Percentiles rank a stretch among this genome's conserved stretches.
Conservation (phyloP, 352 stramenopile genomes). For the Pythium diclinum region DNA sequence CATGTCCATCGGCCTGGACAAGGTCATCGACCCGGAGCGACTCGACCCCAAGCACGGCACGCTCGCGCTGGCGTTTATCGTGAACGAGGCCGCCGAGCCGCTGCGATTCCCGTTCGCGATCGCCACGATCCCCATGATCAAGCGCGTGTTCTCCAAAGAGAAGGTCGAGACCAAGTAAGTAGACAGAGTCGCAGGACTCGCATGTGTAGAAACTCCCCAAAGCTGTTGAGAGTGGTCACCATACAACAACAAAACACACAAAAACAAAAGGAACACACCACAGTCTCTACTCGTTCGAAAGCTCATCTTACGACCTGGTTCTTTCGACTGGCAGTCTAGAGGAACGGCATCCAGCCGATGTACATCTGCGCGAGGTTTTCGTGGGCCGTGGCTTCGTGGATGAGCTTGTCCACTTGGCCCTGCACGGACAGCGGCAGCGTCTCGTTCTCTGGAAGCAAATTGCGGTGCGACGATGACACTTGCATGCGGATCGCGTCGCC, state of each 20-base stretch:
- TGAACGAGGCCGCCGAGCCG: slow-evolving; percentile 86
- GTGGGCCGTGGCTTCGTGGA: slow-evolving; percentile 89
- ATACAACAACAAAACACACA: background rate
- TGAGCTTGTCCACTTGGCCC: slow-evolving; percentile 93
- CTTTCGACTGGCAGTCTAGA: slow-evolving; percentile 32
- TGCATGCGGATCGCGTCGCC: slow-evolving; percentile 68
- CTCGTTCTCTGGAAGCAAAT: slow-evolving; percentile 70
- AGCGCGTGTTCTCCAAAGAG: slow-evolving; percentile 58
- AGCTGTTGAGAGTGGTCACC: background rate
- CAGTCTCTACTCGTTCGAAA: background rate
- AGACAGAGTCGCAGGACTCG: background rate
- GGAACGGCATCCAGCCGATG: slow-evolving; percentile 94
- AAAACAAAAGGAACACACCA: background rate
- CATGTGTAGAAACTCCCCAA: background rate
- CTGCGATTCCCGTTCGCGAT: slow-evolving; percentile 85
- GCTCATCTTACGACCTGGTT: background rate
- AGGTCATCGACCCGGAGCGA: slow-evolving; percentile 62
- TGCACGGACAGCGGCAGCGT: slow-evolving; percentile 91
- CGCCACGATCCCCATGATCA: slow-evolving; percentile 77
- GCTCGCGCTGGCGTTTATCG: slow-evolving; percentile 77
- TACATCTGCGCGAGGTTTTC: slow-evolving; percentile 95
- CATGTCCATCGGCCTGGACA: slow-evolving; percentile 76
- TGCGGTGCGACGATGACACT: slow-evolving; percentile 65
- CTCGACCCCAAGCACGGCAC: slow-evolving; percentile 87
- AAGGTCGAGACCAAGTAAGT: slow-evolving; percentile 14